Conservation (phyloP, 768 basidiomycete genomes). For the Peribolospora kevripleyi region DNA sequence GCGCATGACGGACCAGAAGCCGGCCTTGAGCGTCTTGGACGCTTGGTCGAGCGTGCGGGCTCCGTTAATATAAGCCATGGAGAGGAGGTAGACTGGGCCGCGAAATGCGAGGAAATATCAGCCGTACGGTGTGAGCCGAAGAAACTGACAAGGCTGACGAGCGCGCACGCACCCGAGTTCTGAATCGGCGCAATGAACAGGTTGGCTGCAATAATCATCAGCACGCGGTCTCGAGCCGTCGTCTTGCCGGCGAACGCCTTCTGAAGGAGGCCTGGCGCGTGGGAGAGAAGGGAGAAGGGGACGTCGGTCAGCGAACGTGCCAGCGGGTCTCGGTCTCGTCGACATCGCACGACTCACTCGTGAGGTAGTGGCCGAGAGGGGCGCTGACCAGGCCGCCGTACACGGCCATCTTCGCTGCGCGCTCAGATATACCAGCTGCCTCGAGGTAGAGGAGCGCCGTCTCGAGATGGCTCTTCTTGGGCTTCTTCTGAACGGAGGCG, state of each 20-base stretch:
- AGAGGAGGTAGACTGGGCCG: conserved; percentile 39
- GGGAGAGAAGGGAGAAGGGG: too few relatives aligned
- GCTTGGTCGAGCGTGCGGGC: conserved; percentile 42
- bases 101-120: not conserved
- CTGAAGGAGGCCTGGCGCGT: conserved; percentile 26
- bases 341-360: conserved; percentile 21
- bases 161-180: conserved; percentile 6
- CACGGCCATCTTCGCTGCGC: too few relatives aligned
- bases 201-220: conserved; percentile 53
- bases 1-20: conserved; percentile 22
- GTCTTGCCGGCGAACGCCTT: conserved; percentile 52
- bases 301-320: too few relatives aligned
- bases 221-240: conserved; percentile 24
- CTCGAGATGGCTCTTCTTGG: too few relatives aligned
- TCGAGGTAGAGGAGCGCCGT: too few relatives aligned
- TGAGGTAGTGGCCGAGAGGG: conserved; percentile 49
- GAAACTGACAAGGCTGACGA: too few relatives aligned
- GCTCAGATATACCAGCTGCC: too few relatives aligned
- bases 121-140: too few relatives aligned
- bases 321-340: too few relatives aligned
- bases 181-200: conserved; percentile 53
- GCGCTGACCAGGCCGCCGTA: conserved; percentile 49
- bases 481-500: too few relatives aligned
- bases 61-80: conserved; percentile 62
- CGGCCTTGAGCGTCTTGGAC: conserved; percentile 4